Conservation (phyloP, 176 grass and related monocot species). For the Avena insularis region DNA sequence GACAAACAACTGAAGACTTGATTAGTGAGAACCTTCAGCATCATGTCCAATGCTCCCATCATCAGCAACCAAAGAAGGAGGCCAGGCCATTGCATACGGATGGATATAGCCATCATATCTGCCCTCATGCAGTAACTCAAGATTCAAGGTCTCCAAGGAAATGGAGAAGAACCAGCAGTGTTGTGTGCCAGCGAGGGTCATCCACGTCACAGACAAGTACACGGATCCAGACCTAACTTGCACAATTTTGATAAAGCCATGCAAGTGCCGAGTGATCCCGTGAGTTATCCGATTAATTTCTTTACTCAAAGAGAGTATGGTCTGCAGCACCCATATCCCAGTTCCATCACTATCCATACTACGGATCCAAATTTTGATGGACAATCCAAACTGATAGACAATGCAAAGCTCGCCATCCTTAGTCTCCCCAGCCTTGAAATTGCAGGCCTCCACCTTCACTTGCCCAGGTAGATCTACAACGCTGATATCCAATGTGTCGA, state of each 20-base stretch:
- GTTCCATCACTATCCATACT: not conserved
- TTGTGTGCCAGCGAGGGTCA: not conserved
- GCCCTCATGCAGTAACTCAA: not conserved
- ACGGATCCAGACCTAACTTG: not conserved
- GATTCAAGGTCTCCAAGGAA: not conserved
- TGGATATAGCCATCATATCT: not conserved
- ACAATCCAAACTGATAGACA: not conserved
- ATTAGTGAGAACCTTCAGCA: conserved; percentile 7
- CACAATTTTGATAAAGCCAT: not conserved
- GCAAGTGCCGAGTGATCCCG: not conserved
- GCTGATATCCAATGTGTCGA: not conserved
- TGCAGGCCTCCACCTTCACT: not conserved
- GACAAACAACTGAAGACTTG: not conserved
- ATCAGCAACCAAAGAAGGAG: conserved; percentile 14
- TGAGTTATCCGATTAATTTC: not conserved
- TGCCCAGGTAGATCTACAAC: not conserved
- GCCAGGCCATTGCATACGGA: conserved; percentile 1
- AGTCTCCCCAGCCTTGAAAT: not conserved
- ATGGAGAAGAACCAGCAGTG: not conserved
- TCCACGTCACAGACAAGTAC: not conserved
- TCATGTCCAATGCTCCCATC: not conserved
- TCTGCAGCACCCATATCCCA: not conserved
- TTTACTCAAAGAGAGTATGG: not conserved
- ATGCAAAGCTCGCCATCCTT: not conserved
- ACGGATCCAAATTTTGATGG: not conserved